These are phyloP conservation scores for Inonotus obliquus DNA, from an alignment of 1,284 basidiomycete genomes.

Conservation along the genomic window DNA sequence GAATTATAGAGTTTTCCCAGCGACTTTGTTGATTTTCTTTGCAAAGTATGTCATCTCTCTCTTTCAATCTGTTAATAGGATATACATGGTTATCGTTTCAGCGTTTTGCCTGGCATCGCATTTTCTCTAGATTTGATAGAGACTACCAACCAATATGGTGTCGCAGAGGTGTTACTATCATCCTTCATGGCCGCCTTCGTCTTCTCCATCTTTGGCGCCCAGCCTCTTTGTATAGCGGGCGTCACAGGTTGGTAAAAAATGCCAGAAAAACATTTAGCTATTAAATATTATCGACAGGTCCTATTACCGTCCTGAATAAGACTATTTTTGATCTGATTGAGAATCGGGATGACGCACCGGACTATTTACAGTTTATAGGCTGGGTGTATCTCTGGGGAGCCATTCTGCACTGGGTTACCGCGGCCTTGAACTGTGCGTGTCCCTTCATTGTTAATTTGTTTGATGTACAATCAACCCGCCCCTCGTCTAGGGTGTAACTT, in stretches of 20 bases:
- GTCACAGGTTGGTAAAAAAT: conserved; percentile 66
- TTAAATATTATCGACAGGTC: conserved; percentile 42
- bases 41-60: conserved; percentile 52
- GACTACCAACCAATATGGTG: conserved; percentile 85
- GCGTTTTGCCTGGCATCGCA: conserved; percentile 85
- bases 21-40: conserved; percentile 74
- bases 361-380: conserved; percentile 84
- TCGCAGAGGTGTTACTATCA: conserved; percentile 78
- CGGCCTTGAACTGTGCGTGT: conserved; percentile 72
- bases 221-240: conserved; percentile 91
- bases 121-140: conserved; percentile 94
- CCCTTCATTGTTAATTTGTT: neutral
- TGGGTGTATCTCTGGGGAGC: conserved; percentile 96
- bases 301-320: conserved; percentile 90
- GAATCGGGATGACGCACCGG: conserved; percentile 50
- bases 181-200: conserved; percentile 89
- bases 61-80: conserved; percentile 5
- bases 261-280: neutral
- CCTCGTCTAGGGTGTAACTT: conserved; percentile 70
- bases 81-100: conserved; percentile 25
- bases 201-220: conserved; percentile 87
- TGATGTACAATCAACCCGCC: conserved; percentile 21
- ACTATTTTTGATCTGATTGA: conserved; percentile 81
- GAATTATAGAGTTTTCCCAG: conserved; percentile 81
- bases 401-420: conserved; percentile 87